These are phyloP conservation scores for Candida mattraensis DNA, from an alignment of 805 yeast species.

Conservation along the genomic window DNA sequence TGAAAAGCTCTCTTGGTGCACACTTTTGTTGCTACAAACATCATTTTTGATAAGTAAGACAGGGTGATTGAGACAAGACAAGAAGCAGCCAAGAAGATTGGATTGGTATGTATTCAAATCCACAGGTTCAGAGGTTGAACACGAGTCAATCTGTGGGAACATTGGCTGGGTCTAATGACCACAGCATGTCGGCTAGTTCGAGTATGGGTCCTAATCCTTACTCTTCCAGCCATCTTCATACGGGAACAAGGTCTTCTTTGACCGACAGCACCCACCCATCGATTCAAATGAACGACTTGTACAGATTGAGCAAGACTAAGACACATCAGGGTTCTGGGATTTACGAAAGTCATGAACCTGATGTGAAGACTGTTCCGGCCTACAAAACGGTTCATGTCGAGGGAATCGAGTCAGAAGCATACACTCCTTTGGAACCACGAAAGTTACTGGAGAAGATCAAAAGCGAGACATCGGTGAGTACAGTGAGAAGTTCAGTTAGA, in stretches of 20 bases:
- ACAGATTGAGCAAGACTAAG: slow-evolving; percentile 20
- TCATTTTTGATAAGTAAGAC: no score
- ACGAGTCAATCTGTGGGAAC: slow-evolving; percentile 8
- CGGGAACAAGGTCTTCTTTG: slow-evolving; percentile 1
- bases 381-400: slow-evolving; percentile 28
- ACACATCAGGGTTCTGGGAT: slow-evolving; percentile 27
- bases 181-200: slow-evolving; percentile 12
- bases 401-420: slow-evolving; percentile 15
- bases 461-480: neutral
- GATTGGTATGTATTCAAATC: neutral
- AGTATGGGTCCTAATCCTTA: slow-evolving; percentile 11
- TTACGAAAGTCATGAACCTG: slow-evolving; percentile 10
- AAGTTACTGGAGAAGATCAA: slow-evolving; percentile 10
- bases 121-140: slow-evolving; percentile 2
- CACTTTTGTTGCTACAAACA: slow-evolving; percentile 1
- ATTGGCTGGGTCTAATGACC: slow-evolving; percentile 6
- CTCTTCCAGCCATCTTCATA: neutral
- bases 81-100: no score
- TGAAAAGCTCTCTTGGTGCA: neutral
- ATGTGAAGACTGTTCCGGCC: slow-evolving; percentile 9
- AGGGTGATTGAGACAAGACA: no score
- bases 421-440: slow-evolving; percentile 25
- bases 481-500: neutral
- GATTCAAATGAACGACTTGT: slow-evolving; percentile 10
- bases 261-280: neutral